These are phyloP conservation scores for Termitomyces sp. DNA, from an alignment of 768 basidiomycete genomes.

Conservation along the genomic window DNA sequence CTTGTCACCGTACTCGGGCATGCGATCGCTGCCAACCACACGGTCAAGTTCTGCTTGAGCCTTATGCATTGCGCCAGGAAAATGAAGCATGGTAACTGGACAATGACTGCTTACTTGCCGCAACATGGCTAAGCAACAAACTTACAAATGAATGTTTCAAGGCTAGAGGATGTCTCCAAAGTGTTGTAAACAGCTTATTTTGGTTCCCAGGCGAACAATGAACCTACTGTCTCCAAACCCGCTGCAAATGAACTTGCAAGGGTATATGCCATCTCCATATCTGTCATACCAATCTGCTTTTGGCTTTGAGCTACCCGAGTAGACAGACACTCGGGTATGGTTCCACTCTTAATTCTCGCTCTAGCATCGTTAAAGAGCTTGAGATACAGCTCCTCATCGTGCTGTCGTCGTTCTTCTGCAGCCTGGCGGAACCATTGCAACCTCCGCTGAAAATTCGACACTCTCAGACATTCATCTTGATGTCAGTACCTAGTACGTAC, in stretches of 20 bases:
- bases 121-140: background rate
- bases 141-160: slow-evolving; percentile 9
- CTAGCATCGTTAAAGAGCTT: slow-evolving; percentile 37
- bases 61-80: slow-evolving; percentile 29
- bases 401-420: slow-evolving; percentile 28
- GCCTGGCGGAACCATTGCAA: slow-evolving; percentile 40
- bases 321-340: slow-evolving; percentile 33
- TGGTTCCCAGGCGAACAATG: background rate
- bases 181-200: background rate
- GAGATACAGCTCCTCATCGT: slow-evolving; percentile 33
- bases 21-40: slow-evolving; percentile 28
- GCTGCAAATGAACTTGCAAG: slow-evolving; percentile 41
- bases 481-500: slow-evolving; percentile 15
- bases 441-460: slow-evolving; percentile 17
- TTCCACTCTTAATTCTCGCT: slow-evolving; percentile 30
- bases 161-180: background rate
- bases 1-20: slow-evolving; percentile 33
- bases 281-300: slow-evolving; percentile 31
- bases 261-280: slow-evolving; percentile 38
- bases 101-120: background rate
- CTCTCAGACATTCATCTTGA: background rate
- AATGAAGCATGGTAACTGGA: slow-evolving; percentile 32
- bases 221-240: slow-evolving; percentile 27
- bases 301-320: slow-evolving; percentile 29
- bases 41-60: slow-evolving; percentile 35